Evolutionary conservation across 441 rosid genomes (phyloP), one percentile per base, ranked within the genome.

Genomic region (Jatropha multifida): DNA sequence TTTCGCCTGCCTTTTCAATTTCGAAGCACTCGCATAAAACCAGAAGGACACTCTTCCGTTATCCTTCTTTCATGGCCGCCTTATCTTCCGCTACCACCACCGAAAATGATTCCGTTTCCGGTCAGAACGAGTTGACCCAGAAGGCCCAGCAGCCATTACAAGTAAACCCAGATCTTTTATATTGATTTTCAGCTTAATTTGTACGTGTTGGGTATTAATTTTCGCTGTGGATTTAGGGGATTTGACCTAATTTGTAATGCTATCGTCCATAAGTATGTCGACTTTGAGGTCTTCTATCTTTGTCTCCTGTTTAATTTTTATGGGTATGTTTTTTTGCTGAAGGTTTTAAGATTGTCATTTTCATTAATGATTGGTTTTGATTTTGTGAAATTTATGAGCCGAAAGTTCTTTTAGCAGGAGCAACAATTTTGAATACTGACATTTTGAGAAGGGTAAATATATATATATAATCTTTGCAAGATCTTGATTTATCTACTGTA

Each of bases 121-220:
- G 44, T 40, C 81, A 69, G 9, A 77, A 40, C 20, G 86, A 69
- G 37, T 56, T 81, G 46, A 60, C 81, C 79, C 85, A 73, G 69
- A 79, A 52, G 44, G 67, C 80, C 58, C 80, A 73, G 42, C 86
- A 77, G 60, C 92, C 96, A 10, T 72, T 80, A 2, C 93, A 87
- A 86, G 96, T 90, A 67, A 71, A 15, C 69, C 69, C 65, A 10
- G 37, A 9, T 73, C 4, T 52, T 74, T 20, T 26, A 76, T 12
- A 26, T 77, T 73, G 3, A 44, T 49, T 69, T 70, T 71, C 63
- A 13, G 64, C 56, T 27, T 70, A n/a, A 13, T 70, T 66, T 62
- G 2, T n/a, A 17, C 12, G 32, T n/a, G 8, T 42, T 64, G 7
- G 20, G 11, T 12, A 11, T 27, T 77, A 56, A n/a, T 14, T 52